Evolutionary conservation across 805 yeast species (phyloP), one percentile per base, ranked within the genome.

Genomic region (Metschnikowia anglica): DNA sequence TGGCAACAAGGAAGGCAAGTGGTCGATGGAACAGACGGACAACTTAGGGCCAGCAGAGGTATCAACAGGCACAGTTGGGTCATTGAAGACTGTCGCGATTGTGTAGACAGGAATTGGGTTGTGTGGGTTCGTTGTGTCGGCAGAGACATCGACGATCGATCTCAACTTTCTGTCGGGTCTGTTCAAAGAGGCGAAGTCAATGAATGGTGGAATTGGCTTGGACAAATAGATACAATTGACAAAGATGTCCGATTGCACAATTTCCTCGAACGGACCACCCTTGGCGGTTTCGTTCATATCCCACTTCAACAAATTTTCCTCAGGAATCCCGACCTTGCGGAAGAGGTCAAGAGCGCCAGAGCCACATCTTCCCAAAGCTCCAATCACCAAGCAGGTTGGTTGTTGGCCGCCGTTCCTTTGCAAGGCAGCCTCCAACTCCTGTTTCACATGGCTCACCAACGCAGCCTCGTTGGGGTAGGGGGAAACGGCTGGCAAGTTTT

Each of bases 321-420:
- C 93, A 41, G 98, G 96, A 45, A 93, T 70, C 46, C 99, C 99
- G 43, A 77, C 83, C 69, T 85, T 85, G 48, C 73, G 76, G 68
- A 88, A 79, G 43, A 90, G 74, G 52, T 86, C 95, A 55, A 88
- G 73, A 25, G 99, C 98, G 63, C 99, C 99, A 10, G 95, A 82
- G 42, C 99, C 99, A 72, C 98, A 93, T 74, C 99, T 85, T 52
- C 99, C 99, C 47, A 90, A 76, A 20, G 99, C 99, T 62, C 99
- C 99, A 62, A 93, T 93, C 44, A 93, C 83, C 52, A 93, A 74
- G 25, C 85, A 88, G 26, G 74, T 84, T 52, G 98, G 99, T 56
- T 71, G 74, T 55, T 70, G 76, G 23, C 83, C 85, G 39, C 82
- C 81, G 42, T 70, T 80, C 54, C 76, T 74, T 23, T 71, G 72